A percentile compares a stretch with the other conserved stretches of the same genome.
Evolutionary conservation across 345 rosid genomes (phyloP).

Genomic region (Dipteronia sinensis): DNA sequence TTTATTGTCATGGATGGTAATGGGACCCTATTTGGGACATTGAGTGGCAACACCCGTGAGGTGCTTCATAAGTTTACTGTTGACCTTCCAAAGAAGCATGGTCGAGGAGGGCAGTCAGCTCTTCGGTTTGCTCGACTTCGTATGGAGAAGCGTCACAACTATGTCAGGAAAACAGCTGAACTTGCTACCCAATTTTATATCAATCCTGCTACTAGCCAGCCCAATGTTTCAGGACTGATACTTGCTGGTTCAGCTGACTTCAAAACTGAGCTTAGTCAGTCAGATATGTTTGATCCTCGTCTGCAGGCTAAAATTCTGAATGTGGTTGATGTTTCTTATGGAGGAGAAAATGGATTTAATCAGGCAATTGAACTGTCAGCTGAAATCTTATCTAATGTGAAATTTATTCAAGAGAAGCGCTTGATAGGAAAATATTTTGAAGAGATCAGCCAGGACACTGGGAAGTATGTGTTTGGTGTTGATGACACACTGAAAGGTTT

Average conservation of each 20-base stretch:
- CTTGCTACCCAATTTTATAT: slow-evolving; percentile 68
- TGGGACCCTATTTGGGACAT: slow-evolving; percentile 75
- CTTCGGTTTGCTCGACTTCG: slow-evolving; percentile 80
- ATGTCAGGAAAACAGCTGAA: slow-evolving; percentile 79
- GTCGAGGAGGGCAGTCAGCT: slow-evolving; percentile 81
- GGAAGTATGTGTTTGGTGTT: slow-evolving; percentile 69
- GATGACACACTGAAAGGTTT: slow-evolving; percentile 66
- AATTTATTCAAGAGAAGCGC: slow-evolving; percentile 74
- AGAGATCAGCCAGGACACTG: slow-evolving; percentile 78
- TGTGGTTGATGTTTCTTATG: slow-evolving; percentile 73
- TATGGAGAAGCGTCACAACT: slow-evolving; percentile 81
- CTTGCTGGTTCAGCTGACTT: slow-evolving; percentile 80
- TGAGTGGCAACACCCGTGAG: slow-evolving; percentile 71
- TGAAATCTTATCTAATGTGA: slow-evolving; percentile 66
- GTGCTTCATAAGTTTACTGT: slow-evolving; percentile 69
- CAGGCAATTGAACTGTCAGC: slow-evolving; percentile 76
- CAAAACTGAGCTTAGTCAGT: slow-evolving; percentile 75
- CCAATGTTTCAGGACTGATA: slow-evolving; percentile 65
- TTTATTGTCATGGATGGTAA: slow-evolving; percentile 80
- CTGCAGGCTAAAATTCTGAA: slow-evolving; percentile 71
- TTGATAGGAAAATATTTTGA: slow-evolving; percentile 74
- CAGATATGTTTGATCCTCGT: slow-evolving; percentile 77
- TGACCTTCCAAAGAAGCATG: slow-evolving; percentile 77
- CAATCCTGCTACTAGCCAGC: slow-evolving; percentile 70
- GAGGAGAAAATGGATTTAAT: slow-evolving; percentile 75